These are phyloP conservation scores for Parafenestella ontariensis DNA, from an alignment of 2,329 filamentous ascomycete species.

Conservation along the genomic window DNA sequence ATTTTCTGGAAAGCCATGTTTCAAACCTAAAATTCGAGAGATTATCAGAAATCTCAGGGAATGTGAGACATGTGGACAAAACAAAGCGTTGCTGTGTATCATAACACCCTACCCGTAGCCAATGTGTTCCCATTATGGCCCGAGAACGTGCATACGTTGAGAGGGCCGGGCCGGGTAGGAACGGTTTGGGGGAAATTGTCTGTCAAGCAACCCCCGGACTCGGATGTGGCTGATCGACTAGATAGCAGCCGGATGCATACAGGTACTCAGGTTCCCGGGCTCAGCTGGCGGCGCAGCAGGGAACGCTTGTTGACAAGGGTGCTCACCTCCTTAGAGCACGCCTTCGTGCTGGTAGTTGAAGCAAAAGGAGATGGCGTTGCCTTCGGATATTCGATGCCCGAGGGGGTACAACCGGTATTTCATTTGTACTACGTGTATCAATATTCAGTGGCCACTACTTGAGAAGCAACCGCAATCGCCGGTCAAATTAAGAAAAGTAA, in stretches of 20 bases:
- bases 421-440: conserved; percentile 37
- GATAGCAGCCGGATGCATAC: conserved; percentile 25
- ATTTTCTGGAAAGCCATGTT: conserved; percentile 2
- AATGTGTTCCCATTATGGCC: conserved; percentile 14
- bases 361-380: conserved; percentile 14
- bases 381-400: conserved; percentile 11
- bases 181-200: conserved; percentile 29
- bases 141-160: conserved; percentile 31
- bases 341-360: conserved; percentile 18
- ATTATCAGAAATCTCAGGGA: not conserved
- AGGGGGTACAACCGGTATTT: conserved; percentile 12
- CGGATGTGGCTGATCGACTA: conserved; percentile 40
- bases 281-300: conserved; percentile 17
- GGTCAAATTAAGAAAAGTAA: conserved; percentile 21
- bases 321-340: conserved; percentile 13
- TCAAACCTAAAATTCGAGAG: conserved; percentile 2
- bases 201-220: conserved; percentile 23
- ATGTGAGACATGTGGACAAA: conserved; percentile 9
- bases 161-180: conserved; percentile 41
- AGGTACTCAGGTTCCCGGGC: conserved; percentile 26
- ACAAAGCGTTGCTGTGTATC: conserved; percentile 16
- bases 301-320: conserved; percentile 17
- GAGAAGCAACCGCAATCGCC: conserved; percentile 32
- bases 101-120: conserved; percentile 4
- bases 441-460: conserved; percentile 21